Percentiles rank a stretch among this genome's conserved stretches.
Conservation (phyloP, 176 grass and related monocot genomes). For the Paspalum notatum region DNA sequence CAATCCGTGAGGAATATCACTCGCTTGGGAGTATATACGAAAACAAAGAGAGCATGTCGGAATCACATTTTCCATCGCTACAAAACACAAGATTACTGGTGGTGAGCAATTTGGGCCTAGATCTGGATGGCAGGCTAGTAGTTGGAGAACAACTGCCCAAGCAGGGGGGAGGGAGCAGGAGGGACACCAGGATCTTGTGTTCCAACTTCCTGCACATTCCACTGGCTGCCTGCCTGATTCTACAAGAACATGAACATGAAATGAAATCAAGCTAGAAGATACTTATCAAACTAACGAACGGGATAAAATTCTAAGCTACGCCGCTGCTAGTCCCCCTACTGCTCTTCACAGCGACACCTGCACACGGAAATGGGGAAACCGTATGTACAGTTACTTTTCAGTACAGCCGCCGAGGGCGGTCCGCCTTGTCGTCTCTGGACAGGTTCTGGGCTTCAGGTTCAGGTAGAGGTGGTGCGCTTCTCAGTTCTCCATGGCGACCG, state of each 20-base stretch:
- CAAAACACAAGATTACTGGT: not conserved
- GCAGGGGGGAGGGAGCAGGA: not conserved
- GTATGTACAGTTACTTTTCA: conserved; percentile 49
- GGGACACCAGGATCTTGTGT: conserved; percentile 29
- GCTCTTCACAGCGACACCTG: conserved; percentile 52
- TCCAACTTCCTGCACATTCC: conserved; percentile 24
- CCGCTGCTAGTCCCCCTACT: conserved; percentile 28
- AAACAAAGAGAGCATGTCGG: not conserved
- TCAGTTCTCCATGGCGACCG: conserved; percentile 31
- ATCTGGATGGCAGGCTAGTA: not conserved
- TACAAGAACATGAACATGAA: not conserved
- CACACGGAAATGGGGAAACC: conserved; percentile 31
- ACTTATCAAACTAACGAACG: conserved; percentile 13
- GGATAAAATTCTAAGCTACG: conserved; percentile 36
- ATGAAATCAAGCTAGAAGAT: conserved; percentile 22
- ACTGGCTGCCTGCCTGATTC: not conserved
- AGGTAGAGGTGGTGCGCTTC: conserved; percentile 4
- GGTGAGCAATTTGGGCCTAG: not conserved
- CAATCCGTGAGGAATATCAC: not conserved
- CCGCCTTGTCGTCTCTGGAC: not conserved
- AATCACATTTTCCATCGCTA: not conserved
- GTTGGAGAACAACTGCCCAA: conserved; percentile 15
- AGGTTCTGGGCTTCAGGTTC: not conserved
- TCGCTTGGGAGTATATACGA: not conserved
- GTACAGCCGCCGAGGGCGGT: not conserved